These are phyloP conservation scores for Chlorella sp. DNA, from an alignment of 139 green algal species.

Conservation along the genomic window DNA sequence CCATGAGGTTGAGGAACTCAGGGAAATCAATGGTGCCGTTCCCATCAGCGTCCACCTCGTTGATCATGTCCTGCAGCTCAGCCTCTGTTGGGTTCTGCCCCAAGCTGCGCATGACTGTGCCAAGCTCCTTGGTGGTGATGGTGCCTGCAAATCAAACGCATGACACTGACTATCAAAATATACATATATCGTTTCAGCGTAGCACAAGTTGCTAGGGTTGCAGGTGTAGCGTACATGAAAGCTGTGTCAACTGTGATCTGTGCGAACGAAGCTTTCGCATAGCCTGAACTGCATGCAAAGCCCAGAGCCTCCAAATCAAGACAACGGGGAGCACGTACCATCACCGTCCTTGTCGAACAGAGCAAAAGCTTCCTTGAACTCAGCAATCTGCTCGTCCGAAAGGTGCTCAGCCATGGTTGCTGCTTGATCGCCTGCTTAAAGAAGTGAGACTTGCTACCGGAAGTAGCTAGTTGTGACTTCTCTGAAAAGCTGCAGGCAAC, in stretches of 20 bases:
- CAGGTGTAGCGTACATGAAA: too few species aligned
- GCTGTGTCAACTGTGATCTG: too few species aligned
- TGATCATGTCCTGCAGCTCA: constrained; percentile 99
- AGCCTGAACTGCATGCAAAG: too few species aligned
- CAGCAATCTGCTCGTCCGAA: constrained; percentile 41
- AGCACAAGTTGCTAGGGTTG: too few species aligned
- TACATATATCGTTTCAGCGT: not conserved
- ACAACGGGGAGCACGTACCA: too few species aligned
- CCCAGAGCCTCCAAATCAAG: too few species aligned
- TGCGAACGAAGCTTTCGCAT: too few species aligned
- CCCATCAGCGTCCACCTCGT: constrained; percentile 97
- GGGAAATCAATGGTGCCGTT: constrained; percentile 99
- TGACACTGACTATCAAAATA: not conserved
- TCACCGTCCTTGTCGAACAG: constrained; percentile 95
- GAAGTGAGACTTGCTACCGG: too few species aligned
- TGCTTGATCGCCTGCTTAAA: too few species aligned
- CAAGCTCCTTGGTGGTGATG: constrained; percentile 97
- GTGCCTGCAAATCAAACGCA: constrained; percentile 50
- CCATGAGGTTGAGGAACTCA: constrained; percentile 98
- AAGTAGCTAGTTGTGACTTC: too few species aligned
- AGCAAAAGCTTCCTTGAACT: constrained; percentile 65
- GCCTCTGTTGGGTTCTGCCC: constrained; percentile 99
- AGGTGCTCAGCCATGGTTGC: not conserved
- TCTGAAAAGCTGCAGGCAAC: too few species aligned
- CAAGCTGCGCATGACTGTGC: constrained; percentile 97